Percentiles rank a stretch among this genome's conserved stretches.
These are phyloP conservation scores for Penicillium fuscoglaucum DNA, from an alignment of 2,329 filamentous ascomycete genomes.

Conservation along the genomic window DNA sequence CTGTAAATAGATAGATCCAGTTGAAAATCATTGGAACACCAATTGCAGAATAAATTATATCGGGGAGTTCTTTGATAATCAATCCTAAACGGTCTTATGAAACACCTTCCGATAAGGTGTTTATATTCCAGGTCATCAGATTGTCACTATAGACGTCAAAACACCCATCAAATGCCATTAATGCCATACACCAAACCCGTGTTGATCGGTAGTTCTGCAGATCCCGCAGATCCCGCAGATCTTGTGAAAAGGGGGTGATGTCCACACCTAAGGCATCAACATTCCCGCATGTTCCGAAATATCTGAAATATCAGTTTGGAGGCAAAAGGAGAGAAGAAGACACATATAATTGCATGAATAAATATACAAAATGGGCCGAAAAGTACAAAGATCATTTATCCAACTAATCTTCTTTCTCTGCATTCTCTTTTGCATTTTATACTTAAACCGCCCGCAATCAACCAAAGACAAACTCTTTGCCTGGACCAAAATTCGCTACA, in stretches of 20 bases:
- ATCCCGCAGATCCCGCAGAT: background rate
- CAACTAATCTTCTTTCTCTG: conserved; percentile 39
- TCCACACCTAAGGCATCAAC: conserved; percentile 3
- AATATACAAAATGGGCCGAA: conserved; percentile 37
- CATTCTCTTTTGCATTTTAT: conserved; percentile 41
- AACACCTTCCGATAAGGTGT: too few relatives aligned
- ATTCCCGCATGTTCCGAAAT: conserved; percentile 1
- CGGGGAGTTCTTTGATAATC: too few relatives aligned
- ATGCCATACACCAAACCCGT: background rate
- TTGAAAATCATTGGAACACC: too few relatives aligned
- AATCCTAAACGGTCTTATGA: too few relatives aligned
- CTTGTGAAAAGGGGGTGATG: background rate
- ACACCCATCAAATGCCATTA: background rate
- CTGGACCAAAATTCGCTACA: conserved; percentile 49
- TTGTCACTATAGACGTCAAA: background rate
- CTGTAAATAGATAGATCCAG: too few relatives aligned
- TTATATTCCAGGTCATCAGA: too few relatives aligned
- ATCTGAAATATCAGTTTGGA: background rate
- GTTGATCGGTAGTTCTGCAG: background rate
- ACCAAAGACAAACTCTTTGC: conserved; percentile 36
- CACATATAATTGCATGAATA: conserved; percentile 5
- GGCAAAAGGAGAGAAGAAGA: background rate
- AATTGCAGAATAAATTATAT: too few relatives aligned
- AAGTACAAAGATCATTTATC: conserved; percentile 35
- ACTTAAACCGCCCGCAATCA: conserved; percentile 36